A percentile compares a stretch with the other conserved stretches of the same genome.
Conservation (phyloP, 2,329 filamentous ascomycete genomes). For the Fusarium brachygibbosum region DNA sequence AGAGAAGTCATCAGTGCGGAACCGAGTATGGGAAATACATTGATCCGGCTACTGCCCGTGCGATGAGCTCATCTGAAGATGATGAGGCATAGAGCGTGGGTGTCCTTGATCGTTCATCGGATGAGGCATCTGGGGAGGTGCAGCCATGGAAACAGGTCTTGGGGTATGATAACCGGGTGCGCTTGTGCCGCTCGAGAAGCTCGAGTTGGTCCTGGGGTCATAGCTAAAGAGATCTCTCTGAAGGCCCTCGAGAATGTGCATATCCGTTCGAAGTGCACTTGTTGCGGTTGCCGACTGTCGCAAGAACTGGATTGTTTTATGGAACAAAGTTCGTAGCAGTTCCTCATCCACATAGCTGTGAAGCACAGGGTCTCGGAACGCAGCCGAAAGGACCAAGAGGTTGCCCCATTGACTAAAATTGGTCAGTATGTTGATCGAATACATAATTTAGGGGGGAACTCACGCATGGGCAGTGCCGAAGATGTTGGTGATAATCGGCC, state of each 20-base stretch:
- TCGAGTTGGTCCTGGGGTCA: constrained; percentile 54
- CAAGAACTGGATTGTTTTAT: constrained; percentile 83
- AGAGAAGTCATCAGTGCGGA: constrained; percentile 32
- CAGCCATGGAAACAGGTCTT: constrained; percentile 44
- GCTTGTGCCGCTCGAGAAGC: constrained; percentile 60
- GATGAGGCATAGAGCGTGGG: constrained; percentile 46
- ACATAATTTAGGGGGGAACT: constrained; percentile 57
- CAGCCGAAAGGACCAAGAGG: constrained; percentile 88
- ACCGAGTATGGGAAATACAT: background rate
- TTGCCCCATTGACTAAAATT: constrained; percentile 90
- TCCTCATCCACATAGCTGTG: constrained; percentile 67
- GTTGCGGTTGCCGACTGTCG: constrained; percentile 77
- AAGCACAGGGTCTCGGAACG: constrained; percentile 76
- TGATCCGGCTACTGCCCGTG: constrained; percentile 34
- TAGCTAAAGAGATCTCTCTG: constrained; percentile 60
- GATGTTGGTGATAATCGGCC: constrained; percentile 92
- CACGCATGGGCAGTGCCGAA: constrained; percentile 97
- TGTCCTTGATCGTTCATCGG: constrained; percentile 43
- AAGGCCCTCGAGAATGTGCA: constrained; percentile 76
- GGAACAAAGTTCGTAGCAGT: constrained; percentile 71
- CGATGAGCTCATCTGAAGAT: constrained; percentile 43
- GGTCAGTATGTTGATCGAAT: constrained; percentile 25
- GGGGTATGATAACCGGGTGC: constrained; percentile 47
- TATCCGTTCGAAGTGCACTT: constrained; percentile 80
- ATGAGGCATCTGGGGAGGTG: constrained; percentile 44